phyloP scores from a whole-genome alignment of 805 yeast genomes.

The Soucietia sequanensis region DNA sequence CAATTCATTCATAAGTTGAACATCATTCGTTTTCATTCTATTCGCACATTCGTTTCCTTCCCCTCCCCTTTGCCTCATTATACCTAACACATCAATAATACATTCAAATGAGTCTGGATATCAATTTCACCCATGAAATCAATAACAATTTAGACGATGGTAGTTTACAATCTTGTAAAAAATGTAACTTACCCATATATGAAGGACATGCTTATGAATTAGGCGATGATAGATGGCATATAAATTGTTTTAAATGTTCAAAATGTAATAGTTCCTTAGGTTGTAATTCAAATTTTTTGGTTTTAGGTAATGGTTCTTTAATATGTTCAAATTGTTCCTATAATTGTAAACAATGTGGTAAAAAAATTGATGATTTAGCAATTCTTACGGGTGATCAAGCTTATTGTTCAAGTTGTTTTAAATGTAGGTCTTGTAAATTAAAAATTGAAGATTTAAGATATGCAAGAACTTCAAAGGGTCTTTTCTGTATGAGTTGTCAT shows the following conservation, averaged over 20 bases:
- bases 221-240: slow-evolving; percentile 96
- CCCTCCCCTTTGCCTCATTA: too few relatives aligned
- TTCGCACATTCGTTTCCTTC: too few relatives aligned
- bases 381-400: slow-evolving; percentile 94
- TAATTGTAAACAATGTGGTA: slow-evolving; percentile 78
- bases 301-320: slow-evolving; percentile 87
- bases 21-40: too few relatives aligned
- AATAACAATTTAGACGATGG: neutral
- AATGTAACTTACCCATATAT: slow-evolving; percentile 50
- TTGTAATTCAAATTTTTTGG: slow-evolving; percentile 85
- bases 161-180: slow-evolving; percentile 34
- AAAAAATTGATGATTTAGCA: slow-evolving; percentile 89
- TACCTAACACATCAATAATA: too few relatives aligned
- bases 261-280: slow-evolving; percentile 77
- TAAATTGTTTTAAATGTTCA: slow-evolving; percentile 86
- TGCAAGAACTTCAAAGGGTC: slow-evolving; percentile 89
- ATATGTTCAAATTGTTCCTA: slow-evolving; percentile 94
- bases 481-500: slow-evolving; percentile 92
- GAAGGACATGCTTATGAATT: slow-evolving; percentile 95
- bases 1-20: too few relatives aligned
- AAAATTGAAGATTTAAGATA: slow-evolving; percentile 86
- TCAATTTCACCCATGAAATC: neutral
- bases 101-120: neutral
- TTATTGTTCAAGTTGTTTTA: slow-evolving; percentile 86
- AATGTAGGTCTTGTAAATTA: slow-evolving; percentile 82